Evolutionary conservation across 257 asterid genomes (phyloP).

Genomic region (Solanum sejunctum): DNA sequence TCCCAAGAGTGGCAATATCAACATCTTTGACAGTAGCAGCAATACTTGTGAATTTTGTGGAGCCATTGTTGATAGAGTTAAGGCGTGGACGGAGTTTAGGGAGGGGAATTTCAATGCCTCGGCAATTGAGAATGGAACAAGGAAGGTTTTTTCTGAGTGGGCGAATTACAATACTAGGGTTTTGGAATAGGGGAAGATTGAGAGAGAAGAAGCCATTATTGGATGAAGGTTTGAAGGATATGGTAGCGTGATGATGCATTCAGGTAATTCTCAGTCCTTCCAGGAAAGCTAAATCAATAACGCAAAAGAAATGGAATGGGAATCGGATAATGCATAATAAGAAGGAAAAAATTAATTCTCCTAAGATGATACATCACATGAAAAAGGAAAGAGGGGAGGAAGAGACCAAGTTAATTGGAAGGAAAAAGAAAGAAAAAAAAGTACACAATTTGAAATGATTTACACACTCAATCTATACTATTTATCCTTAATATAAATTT

Average conservation of each 20-base stretch:
- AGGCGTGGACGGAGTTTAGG: constrained; percentile 18
- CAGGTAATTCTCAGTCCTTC: constrained; percentile 2
- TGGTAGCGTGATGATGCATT: constrained; percentile 58
- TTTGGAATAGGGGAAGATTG: constrained; percentile 15
- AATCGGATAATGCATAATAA: neutral
- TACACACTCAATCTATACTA: too few relatives aligned
- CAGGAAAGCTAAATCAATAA: neutral
- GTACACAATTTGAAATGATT: too few relatives aligned
- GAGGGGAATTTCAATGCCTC: constrained; percentile 30
- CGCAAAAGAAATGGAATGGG: neutral
- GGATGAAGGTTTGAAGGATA: constrained; percentile 20
- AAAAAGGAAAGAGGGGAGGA: neutral
- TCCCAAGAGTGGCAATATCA: constrained; percentile 84
- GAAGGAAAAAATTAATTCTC: neutral
- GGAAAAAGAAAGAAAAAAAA: too few relatives aligned
- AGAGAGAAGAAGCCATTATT: constrained; percentile 32
- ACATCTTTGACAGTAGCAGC: constrained; percentile 39
- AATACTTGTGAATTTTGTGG: constrained; percentile 30
- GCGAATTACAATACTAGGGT: constrained; percentile 29
- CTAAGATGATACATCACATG: neutral
- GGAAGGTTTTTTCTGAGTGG: neutral
- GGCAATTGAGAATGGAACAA: constrained; percentile 26
- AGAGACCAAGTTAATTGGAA: too few relatives aligned
- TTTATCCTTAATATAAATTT: too few relatives aligned
- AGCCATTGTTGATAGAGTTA: constrained; percentile 14